Conservation (phyloP, 257 asterid species). For the Solanum chaucha region DNA sequence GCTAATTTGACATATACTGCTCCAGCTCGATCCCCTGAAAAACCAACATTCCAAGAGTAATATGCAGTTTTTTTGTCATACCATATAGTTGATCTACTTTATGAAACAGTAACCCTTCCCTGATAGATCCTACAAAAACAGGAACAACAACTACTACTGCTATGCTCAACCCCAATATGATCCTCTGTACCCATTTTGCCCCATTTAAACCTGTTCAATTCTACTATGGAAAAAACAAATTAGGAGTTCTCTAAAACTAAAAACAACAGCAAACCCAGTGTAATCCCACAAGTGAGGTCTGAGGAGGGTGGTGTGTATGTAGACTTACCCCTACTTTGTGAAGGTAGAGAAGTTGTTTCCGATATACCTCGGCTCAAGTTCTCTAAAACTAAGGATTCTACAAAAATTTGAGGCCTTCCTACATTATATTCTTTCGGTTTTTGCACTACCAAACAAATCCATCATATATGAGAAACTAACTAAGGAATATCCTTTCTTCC, state of each 20-base stretch:
- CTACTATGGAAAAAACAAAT: background rate
- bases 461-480: background rate
- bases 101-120: background rate
- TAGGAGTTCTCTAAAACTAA: background rate
- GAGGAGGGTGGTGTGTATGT: background rate
- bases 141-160: background rate
- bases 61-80: background rate
- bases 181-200: background rate
- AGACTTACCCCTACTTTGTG: background rate
- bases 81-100: background rate
- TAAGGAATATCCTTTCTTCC: background rate
- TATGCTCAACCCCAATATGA: background rate
- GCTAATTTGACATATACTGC: conserved; percentile 79
- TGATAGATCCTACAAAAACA: background rate
- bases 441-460: background rate
- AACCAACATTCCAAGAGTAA: background rate
- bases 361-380: background rate
- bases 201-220: background rate
- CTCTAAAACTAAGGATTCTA: background rate
- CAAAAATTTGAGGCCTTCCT: background rate
- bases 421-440: background rate
- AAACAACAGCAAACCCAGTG: background rate
- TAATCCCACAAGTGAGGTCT: background rate
- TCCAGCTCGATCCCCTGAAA: conserved; percentile 87
- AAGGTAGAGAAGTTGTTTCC: background rate